Percentiles rank a stretch among this genome's conserved stretches.
These are phyloP conservation scores for Blastocystis sp. DNA, from an alignment of 352 stramenopile species.

Conservation along the genomic window DNA sequence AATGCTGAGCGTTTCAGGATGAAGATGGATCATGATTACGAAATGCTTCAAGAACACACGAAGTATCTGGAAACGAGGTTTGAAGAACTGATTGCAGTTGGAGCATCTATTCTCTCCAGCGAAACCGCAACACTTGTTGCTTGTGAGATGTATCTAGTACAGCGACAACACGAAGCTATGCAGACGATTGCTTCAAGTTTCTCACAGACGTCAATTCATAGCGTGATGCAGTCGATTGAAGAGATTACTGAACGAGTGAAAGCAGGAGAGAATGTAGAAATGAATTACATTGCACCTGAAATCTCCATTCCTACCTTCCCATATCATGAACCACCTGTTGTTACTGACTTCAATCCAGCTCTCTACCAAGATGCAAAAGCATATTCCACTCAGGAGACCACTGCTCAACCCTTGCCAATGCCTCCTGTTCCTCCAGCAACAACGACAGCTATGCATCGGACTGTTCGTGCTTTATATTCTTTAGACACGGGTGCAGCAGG, in stretches of 20 bases:
- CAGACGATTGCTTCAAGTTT: constrained; percentile 19
- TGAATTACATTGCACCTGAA: constrained; percentile 6
- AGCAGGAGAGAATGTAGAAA: constrained; percentile 9
- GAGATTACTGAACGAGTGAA: constrained; percentile 16
- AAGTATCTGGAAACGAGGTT: constrained; percentile 44
- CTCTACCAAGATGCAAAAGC: neutral
- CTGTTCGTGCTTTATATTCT: constrained; percentile 3
- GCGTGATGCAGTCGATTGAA: neutral
- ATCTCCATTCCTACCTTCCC: neutral
- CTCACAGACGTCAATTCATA: neutral
- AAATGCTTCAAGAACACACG: constrained; percentile 47
- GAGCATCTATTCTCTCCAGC: neutral
- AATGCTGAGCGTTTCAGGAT: constrained; percentile 55
- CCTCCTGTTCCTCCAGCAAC: neutral
- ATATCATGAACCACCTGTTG: neutral
- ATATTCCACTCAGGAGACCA: neutral
- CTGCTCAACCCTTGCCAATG: neutral
- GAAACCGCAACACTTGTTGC: constrained; percentile 43
- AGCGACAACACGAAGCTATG: constrained; percentile 48
- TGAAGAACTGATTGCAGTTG: constrained; percentile 10
- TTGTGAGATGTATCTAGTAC: constrained; percentile 42
- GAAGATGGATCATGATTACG: constrained; percentile 65
- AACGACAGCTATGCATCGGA: neutral
- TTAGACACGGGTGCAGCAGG: constrained; percentile 35
- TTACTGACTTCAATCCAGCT: neutral